These are phyloP conservation scores for Ustilago sp. DNA, from an alignment of 1,284 basidiomycete species.

Conservation along the genomic window DNA sequence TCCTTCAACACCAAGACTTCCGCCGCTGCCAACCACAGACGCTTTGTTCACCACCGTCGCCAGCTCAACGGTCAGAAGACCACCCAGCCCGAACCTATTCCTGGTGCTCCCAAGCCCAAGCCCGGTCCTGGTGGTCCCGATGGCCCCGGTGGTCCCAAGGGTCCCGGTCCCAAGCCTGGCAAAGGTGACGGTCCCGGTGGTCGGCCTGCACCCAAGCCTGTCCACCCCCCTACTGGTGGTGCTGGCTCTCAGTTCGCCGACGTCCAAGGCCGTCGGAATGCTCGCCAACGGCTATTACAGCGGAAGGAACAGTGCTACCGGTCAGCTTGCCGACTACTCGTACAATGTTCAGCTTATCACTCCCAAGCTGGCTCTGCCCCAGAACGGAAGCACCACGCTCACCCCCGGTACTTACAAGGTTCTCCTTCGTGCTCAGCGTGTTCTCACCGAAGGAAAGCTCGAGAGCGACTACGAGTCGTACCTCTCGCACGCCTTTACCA, in stretches of 20 bases:
- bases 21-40: conserved; percentile 27
- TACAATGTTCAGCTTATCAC: conserved; percentile 38
- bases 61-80: conserved; percentile 24
- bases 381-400: conserved; percentile 69
- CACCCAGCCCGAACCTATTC: conserved; percentile 11
- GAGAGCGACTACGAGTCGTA: conserved; percentile 77
- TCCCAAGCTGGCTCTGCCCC: conserved; percentile 29
- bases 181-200: conserved; percentile 1
- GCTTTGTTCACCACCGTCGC: conserved; percentile 40
- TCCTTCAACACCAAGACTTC: conserved; percentile 18
- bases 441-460: conserved; percentile 74
- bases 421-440: conserved; percentile 75
- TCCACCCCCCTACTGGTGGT: neutral
- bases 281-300: conserved; percentile 36
- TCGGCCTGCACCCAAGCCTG: conserved; percentile 5
- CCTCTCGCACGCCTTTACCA: conserved; percentile 51
- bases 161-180: neutral
- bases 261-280: conserved; percentile 43
- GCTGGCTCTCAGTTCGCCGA: conserved; percentile 29
- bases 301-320: conserved; percentile 46
- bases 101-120: neutral
- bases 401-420: conserved; percentile 76
- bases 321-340: conserved; percentile 36
- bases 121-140: conserved; percentile 3
- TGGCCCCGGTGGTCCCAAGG: neutral